Evolutionary conservation across 352 stramenopile genomes (phyloP).

Genomic region (Phytophthora uliginosa): DNA sequence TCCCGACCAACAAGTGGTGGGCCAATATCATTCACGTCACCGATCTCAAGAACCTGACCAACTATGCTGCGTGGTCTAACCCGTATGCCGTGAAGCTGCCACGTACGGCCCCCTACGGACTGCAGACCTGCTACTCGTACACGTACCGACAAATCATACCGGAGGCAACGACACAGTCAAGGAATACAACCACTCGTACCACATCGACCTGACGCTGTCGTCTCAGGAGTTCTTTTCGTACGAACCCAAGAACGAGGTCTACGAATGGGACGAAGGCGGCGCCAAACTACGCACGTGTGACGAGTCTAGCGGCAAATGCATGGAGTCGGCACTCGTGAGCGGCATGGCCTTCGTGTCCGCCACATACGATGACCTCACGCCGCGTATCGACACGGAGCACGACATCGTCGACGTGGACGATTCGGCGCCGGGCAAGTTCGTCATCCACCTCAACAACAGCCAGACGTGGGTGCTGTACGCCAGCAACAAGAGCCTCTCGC

Average conservation of each 20-base stretch:
- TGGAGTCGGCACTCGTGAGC: slow-evolving; percentile 66
- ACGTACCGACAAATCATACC: slow-evolving; percentile 59
- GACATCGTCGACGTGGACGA: slow-evolving; percentile 58
- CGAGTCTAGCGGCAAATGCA: slow-evolving; percentile 44
- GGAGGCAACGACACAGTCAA: slow-evolving; percentile 61
- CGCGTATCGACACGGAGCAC: slow-evolving; percentile 58
- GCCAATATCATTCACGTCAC: slow-evolving; percentile 77
- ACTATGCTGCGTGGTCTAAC: slow-evolving; percentile 70
- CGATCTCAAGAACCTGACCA: slow-evolving; percentile 47
- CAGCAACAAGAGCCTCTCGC: slow-evolving; percentile 45
- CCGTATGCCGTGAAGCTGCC: slow-evolving; percentile 75
- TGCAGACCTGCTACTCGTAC: slow-evolving; percentile 74
- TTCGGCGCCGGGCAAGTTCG: slow-evolving; percentile 56
- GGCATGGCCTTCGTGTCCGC: slow-evolving; percentile 82
- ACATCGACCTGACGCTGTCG: slow-evolving; percentile 79
- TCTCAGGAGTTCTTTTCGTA: slow-evolving; percentile 58
- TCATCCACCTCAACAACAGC: slow-evolving; percentile 70
- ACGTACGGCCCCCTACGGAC: slow-evolving; percentile 51
- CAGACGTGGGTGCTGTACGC: slow-evolving; percentile 85
- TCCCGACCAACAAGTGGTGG: slow-evolving; percentile 90
- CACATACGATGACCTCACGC: slow-evolving; percentile 67
- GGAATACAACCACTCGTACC: slow-evolving; percentile 67
- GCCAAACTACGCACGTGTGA: slow-evolving; percentile 67
- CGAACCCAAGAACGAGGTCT: slow-evolving; percentile 70
- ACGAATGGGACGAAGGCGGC: slow-evolving; percentile 73